Evolutionary conservation across 2,329 filamentous ascomycete genomes (phyloP).

Genomic region (Fusarium vanettenii): DNA sequence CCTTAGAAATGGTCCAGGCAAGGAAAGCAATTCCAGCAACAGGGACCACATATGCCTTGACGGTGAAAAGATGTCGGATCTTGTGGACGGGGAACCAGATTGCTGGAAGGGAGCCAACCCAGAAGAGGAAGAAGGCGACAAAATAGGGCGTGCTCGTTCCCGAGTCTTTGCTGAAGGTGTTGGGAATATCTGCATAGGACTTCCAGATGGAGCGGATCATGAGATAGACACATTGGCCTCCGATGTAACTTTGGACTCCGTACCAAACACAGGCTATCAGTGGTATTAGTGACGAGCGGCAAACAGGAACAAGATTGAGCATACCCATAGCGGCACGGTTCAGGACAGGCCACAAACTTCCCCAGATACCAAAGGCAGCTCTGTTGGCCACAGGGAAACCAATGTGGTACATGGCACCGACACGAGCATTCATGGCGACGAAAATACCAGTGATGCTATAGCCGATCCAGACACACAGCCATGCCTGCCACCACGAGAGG

Average conservation of each 20-base stretch:
- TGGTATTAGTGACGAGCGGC: slow-evolving; percentile 17
- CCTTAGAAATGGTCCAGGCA: slow-evolving; percentile 85
- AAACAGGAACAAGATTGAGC: slow-evolving; percentile 21
- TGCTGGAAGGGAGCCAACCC: slow-evolving; percentile 81
- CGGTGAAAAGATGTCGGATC: slow-evolving; percentile 89
- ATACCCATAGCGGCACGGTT: slow-evolving; percentile 84
- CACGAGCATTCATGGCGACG: slow-evolving; percentile 81
- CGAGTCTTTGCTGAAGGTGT: slow-evolving; percentile 71
- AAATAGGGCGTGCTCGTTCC: slow-evolving; percentile 82
- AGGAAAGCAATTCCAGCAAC: slow-evolving; percentile 87
- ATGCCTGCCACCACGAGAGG: slow-evolving; percentile 91
- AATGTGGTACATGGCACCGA: slow-evolving; percentile 89
- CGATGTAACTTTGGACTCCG: slow-evolving; percentile 87
- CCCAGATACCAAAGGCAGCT: slow-evolving; percentile 89
- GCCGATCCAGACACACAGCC: slow-evolving; percentile 89
- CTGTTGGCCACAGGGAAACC: slow-evolving; percentile 86
- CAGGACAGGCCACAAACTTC: slow-evolving; percentile 87
- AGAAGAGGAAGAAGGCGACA: slow-evolving; percentile 88
- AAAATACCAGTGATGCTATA: slow-evolving; percentile 83
- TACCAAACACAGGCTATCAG: slow-evolving; percentile 82
- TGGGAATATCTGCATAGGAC: slow-evolving; percentile 72
- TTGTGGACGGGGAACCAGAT: slow-evolving; percentile 92
- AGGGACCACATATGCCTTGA: slow-evolving; percentile 88
- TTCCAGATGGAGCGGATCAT: slow-evolving; percentile 91
- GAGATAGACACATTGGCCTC: slow-evolving; percentile 84